phyloP scores from a whole-genome alignment of 2,329 filamentous ascomycete genomes.

The Cadophora malorum region DNA sequence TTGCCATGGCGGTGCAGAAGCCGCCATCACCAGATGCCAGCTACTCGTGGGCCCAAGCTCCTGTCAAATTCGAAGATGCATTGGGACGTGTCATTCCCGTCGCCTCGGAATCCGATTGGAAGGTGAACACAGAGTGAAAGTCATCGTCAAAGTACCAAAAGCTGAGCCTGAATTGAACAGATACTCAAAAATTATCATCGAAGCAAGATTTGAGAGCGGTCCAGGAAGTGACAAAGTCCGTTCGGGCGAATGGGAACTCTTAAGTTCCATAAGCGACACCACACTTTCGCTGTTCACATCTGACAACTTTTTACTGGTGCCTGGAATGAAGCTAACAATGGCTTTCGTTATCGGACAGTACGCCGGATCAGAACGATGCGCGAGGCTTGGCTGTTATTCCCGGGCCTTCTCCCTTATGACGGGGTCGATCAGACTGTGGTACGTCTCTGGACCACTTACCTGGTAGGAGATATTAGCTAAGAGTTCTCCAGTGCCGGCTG shows the following conservation, averaged over 20 bases:
- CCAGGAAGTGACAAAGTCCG: not conserved
- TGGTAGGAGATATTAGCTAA: not conserved
- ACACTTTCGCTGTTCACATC: not conserved
- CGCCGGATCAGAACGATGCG: not conserved
- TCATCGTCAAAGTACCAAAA: no score
- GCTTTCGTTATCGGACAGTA: not conserved
- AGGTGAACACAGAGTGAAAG: not conserved
- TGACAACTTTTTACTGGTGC: not conserved
- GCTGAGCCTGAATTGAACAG: no score
- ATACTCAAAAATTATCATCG: not conserved
- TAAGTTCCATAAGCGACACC: no score
- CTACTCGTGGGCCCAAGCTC: not conserved
- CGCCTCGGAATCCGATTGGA: not conserved
- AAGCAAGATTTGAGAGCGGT: not conserved
- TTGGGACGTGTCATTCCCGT: not conserved
- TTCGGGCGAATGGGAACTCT: not conserved
- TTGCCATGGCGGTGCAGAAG: not conserved
- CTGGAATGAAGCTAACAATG: not conserved
- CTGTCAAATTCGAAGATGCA: not conserved
- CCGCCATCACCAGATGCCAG: not conserved
- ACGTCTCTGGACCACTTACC: no score
- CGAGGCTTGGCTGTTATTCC: not conserved
- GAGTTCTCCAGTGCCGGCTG: not conserved
- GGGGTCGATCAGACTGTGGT: no score
- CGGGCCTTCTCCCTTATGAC: no score